Base-by-base conservation (phyloP, 2,329 filamentous ascomycete species). In the Beauveria sp. region DNA sequence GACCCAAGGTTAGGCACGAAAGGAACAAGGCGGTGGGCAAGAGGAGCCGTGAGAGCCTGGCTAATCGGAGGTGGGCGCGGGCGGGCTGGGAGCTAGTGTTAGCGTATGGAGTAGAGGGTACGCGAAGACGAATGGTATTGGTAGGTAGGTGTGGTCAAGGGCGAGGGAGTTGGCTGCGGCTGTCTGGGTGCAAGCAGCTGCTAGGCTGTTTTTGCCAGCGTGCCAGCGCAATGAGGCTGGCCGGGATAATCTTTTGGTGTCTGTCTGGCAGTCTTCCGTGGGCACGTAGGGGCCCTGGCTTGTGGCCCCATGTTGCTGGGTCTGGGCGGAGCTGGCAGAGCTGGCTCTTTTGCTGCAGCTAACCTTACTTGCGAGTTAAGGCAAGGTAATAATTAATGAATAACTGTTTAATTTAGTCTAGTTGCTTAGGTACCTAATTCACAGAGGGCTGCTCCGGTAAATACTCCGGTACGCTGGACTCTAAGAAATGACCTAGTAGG, bases 11-110 rank as follows among this genome's bases (percentile, higher is more conserved):
- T 61, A 51, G 59, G 53, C 53, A 61, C 46, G 24, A 46, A 58
- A 62, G 22, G 18, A 58, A 47, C 60, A 28, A 56, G 60, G 60
- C 60, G 60, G 60, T 62, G 60, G 60, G 26, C 60, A 61, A 43
- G 58, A 47, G 40, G 58, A 61, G 58, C 43, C 42, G 20, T 54
- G 22, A 46, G 52, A 56, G 14, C 47, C 16, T 28, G 40, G 43
- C 22, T 24, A 56, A 57, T 50, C 50, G 43, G 53, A 34, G 30
- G 30, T 34, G 30, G 53, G 42, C 16, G 40, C 12, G 46, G 45
- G 34, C 46, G 20, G 46, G 45, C 52, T 56, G 42, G 18, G 14
- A 53, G 30, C 30, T 50, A 49, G 45, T 30, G 43, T 10, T 52
- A 52, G 50, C 50, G 50, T 52, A 51, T 10, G 49, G 49, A 34